Percentiles rank a stretch among this genome's conserved stretches.
These are phyloP conservation scores for Dryas alaskensis DNA, from an alignment of 306 rosid genomes.

Conservation along the genomic window DNA sequence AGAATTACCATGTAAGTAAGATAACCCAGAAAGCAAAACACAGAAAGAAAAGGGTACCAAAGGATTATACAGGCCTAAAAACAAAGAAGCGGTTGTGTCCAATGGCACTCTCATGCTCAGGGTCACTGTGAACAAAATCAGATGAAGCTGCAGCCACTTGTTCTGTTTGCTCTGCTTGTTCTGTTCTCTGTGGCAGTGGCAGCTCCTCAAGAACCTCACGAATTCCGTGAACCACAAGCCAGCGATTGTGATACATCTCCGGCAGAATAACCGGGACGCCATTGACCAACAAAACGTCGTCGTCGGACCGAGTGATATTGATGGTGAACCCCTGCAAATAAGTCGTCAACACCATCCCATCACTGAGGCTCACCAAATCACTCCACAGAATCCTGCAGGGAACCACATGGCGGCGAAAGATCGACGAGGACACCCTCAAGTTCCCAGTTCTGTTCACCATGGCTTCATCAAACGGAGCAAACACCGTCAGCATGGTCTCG, in stretches of 20 bases:
- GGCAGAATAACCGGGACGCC: conserved; percentile 38
- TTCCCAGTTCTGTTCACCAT: conserved; percentile 11
- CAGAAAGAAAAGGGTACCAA: not conserved
- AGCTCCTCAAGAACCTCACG: conserved; percentile 24
- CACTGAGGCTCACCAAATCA: conserved; percentile 30
- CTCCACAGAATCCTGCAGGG: conserved; percentile 54
- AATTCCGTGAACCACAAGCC: conserved; percentile 47
- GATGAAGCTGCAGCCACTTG: conserved; percentile 10
- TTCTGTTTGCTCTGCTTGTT: not conserved
- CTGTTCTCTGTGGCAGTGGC: not conserved
- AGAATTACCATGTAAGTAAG: no score
- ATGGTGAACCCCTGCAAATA: conserved; percentile 36
- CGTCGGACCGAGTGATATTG: conserved; percentile 25
- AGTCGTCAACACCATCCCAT: conserved; percentile 37
- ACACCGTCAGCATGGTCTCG: conserved; percentile 34
- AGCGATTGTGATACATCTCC: conserved; percentile 31
- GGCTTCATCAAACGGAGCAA: conserved; percentile 41
- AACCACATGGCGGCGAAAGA: conserved; percentile 45
- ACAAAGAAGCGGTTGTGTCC: conserved; percentile 39
- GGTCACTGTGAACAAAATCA: not conserved
- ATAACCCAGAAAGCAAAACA: not conserved
- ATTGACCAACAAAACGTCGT: conserved; percentile 32
- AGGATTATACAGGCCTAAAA: conserved; percentile 26
- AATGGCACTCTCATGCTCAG: not conserved
- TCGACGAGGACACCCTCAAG: conserved; percentile 20